Base-by-base conservation (phyloP, 352 stramenopile species). In the Pythium monospermum region DNA sequence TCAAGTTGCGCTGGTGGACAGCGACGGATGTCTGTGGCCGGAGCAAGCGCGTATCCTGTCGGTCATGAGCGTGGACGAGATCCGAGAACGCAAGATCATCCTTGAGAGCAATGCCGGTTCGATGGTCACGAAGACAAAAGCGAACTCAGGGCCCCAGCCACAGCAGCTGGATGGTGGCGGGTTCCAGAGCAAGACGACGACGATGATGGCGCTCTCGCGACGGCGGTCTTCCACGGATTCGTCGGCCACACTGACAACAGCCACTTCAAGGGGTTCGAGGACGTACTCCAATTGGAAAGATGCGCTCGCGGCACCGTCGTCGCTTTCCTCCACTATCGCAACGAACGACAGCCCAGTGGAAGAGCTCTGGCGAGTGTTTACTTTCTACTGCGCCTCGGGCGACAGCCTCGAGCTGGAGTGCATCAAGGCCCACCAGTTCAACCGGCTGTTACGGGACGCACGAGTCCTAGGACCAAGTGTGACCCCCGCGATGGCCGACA, bases 331-430 rank as follows among this genome's bases (percentile, higher is more conserved):
- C 1, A n/a, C 33, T 31, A 15, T 19, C 2, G 30, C 43, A 10
- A 44, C 6, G 13, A 11, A 15, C 0, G 31, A 41, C 11, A 79
- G 73, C 26, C 61, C 72, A n/a, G 71, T 84, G 1, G 68, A 86
- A 56, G 66, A 84, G n/a, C 53, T 91, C 0, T 91, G 81, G 81
- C 62, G 66, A 35, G 77, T 91, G 22, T 91, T 89, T 35, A 87
- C 78, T 7, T 88, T 80, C 61, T 91, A 91, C 55, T 91, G 81
- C 32, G 72, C 88, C 13, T 82, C 83, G 28, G 81, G 81, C 23
- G 81, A 89, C 47, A 79, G 72, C 26, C 73, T 85, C 28, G 76
- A 91, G 33, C 51, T 91, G 3, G 76, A 87, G 36, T 80, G 58
- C 26, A 80, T 91, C 38, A 79, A 71, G 39, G 70, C 74, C 5